Percentiles rank a stretch among this genome's conserved stretches.
Evolutionary conservation across 148 eudicot species (phyloP).

Genomic region (Dysphania ambrosioides): DNA sequence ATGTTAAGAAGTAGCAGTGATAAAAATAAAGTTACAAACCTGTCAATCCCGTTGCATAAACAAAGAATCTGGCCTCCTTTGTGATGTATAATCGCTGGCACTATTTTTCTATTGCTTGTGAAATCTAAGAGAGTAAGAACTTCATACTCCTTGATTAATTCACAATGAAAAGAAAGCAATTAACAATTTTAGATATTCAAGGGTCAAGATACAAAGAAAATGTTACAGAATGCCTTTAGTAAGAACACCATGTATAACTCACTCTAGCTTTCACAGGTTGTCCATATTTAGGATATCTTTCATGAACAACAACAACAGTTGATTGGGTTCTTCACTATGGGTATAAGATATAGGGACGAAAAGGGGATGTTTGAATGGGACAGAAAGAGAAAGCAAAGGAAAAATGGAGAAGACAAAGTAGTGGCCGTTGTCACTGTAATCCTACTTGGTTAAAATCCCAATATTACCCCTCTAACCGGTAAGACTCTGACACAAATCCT

Average conservation of each 20-base stretch:
- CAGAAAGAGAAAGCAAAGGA: no score
- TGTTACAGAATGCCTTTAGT: background rate
- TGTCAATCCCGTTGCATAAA: conserved; percentile 95
- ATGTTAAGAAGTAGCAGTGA: conserved; percentile 4
- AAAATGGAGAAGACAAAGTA: no score
- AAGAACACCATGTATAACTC: conserved; percentile 2
- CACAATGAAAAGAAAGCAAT: background rate
- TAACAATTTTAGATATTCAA: conserved; percentile 1
- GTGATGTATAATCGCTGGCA: conserved; percentile 80
- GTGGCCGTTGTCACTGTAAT: no score
- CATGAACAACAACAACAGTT: conserved; percentile 68
- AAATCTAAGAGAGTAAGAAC: conserved; percentile 82
- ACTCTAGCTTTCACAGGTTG: conserved; percentile 69
- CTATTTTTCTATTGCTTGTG: conserved; percentile 93
- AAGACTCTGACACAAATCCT: no score
- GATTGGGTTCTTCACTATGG: conserved; percentile 89
- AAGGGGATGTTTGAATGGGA: no score
- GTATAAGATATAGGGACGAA: no score
- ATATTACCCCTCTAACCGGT: no score
- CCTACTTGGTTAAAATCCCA: no score
- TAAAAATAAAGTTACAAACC: conserved; percentile 44
- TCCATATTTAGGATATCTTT: conserved; percentile 49
- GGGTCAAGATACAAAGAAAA: background rate
- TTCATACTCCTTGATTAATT: conserved; percentile 69
- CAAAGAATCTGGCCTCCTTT: conserved; percentile 75